Evolutionary conservation across 768 basidiomycete species (phyloP), one percentile per base, ranked within the genome.

Genomic region (Cantharellus cinnabarinus): DNA sequence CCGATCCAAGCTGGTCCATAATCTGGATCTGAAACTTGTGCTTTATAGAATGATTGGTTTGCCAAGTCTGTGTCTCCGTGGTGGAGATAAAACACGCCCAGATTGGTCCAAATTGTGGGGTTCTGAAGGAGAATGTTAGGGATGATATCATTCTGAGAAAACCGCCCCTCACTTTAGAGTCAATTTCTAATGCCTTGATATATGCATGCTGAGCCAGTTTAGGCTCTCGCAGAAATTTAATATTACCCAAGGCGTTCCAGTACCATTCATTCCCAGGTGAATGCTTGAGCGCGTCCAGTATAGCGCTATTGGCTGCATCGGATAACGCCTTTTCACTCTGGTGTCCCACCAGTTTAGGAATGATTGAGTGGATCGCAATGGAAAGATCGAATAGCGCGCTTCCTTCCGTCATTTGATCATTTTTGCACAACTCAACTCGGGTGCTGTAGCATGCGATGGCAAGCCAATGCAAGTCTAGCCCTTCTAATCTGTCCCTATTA

Each of bases 1-100:
- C 90, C 95, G 29, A 94, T 75, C 95, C 95, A 99, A 4, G 90
- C 83, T 29, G 81, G 66, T 0, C 84, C 76, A 70, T 82, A 84
- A 66, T 98, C 94, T 4, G 94, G 89, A 71, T 98, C 91, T 50
- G 91, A 75, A 15, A 84, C 81, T 68, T 97, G 95, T 5, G 93
- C 89, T 60, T 82, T 82, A 65, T 82, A 76, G 64, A 99, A 80
- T 1, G 87, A 83, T 65, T 91, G 82, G 63, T 83, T 84, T 0
- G 94, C 89, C 40, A 98, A 73, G 56, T 89, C 85, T 2, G 75
- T 64, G 69, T 98, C 94, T 29, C 75, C 74, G 63, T 93, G 75
- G 59, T 84, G 72, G 35, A 91, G 74, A 69, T 89, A 98, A 44
- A 99, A 73, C 41, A 97, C 71, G 2, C 93, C 95, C 4, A 98